phyloP scores from a whole-genome alignment of 2,329 filamentous ascomycete species.

The Zalaria obscura region DNA sequence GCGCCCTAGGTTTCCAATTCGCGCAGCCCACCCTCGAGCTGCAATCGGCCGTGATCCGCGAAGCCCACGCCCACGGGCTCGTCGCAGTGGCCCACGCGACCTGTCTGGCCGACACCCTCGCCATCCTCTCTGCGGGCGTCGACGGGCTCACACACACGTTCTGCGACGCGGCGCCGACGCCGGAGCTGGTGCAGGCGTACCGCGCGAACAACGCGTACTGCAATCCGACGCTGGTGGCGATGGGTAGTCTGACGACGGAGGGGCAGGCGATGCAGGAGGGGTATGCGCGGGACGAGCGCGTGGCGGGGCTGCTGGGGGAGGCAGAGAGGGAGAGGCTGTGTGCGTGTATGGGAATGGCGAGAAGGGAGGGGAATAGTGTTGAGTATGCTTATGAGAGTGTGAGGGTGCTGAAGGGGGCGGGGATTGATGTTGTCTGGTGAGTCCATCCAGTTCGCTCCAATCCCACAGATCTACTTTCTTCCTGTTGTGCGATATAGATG shows the following conservation, averaged over 20 bases:
- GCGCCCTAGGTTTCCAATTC: slow-evolving; percentile 22
- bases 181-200: slow-evolving; percentile 26
- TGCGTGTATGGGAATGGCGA: slow-evolving; percentile 25
- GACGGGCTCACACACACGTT: slow-evolving; percentile 31
- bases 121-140: slow-evolving; percentile 25
- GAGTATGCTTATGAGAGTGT: slow-evolving; percentile 29
- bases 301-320: slow-evolving; percentile 18
- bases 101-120: slow-evolving; percentile 24
- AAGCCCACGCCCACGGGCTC: slow-evolving; percentile 22
- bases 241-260: slow-evolving; percentile 26
- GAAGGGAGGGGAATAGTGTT: slow-evolving; percentile 16
- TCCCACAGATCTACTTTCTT: no score
- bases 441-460: slow-evolving; percentile 2
- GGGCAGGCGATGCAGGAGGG: slow-evolving; percentile 22
- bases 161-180: slow-evolving; percentile 23
- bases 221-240: slow-evolving; percentile 26
- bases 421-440: slow-evolving; percentile 27
- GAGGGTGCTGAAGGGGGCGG: slow-evolving; percentile 21
- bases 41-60: slow-evolving; percentile 29
- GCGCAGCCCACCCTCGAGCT: slow-evolving; percentile 27
- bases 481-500: no score
- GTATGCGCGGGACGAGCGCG: slow-evolving; percentile 26
- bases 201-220: slow-evolving; percentile 27
- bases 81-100: slow-evolving; percentile 26
- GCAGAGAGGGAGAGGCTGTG: slow-evolving; percentile 22